Percentiles rank a stretch among this genome's conserved stretches.
Evolutionary conservation across 768 basidiomycete genomes (phyloP).

Genomic region (Clitopilus passeckerianus): DNA sequence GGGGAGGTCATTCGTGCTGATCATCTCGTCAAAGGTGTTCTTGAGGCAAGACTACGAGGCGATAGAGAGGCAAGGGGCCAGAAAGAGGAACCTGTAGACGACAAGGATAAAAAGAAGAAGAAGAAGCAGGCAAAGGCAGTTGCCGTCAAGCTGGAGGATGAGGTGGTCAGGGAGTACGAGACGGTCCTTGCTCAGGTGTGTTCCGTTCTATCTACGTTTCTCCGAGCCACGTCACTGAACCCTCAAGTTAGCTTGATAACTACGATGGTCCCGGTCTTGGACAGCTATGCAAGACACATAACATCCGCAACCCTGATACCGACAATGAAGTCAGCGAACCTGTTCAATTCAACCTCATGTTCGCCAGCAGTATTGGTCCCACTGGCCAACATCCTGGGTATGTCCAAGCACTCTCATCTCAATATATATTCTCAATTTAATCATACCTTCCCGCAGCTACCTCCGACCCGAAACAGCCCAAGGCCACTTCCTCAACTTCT

Average conservation of each 20-base stretch:
- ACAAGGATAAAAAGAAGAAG: conserved; percentile 68
- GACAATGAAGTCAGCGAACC: conserved; percentile 92
- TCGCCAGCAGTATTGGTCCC: conserved; percentile 94
- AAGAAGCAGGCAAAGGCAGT: conserved; percentile 67
- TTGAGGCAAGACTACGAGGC: conserved; percentile 85
- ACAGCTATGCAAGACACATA: conserved; percentile 73
- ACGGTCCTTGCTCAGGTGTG: conserved; percentile 81
- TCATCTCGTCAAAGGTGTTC: conserved; percentile 89
- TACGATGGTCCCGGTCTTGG: conserved; percentile 88
- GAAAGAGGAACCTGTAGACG: conserved; percentile 56
- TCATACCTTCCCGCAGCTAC: conserved; percentile 43
- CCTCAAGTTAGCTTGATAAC: conserved; percentile 75
- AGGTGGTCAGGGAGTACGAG: conserved; percentile 74
- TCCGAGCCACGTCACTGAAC: neutral
- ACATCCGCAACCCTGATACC: conserved; percentile 87
- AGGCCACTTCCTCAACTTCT: conserved; percentile 98
- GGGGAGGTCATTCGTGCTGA: conserved; percentile 96
- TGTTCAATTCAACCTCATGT: conserved; percentile 98
- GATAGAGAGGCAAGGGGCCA: conserved; percentile 85
- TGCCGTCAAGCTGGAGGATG: conserved; percentile 71
- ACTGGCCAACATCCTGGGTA: conserved; percentile 96
- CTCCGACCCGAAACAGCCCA: conserved; percentile 98
- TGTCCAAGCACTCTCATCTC: conserved; percentile 12
- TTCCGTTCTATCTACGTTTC: conserved; percentile 3
- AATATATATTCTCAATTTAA: neutral